Base-by-base conservation (phyloP, 345 rosid species). In the Eucalyptus curtisii region DNA sequence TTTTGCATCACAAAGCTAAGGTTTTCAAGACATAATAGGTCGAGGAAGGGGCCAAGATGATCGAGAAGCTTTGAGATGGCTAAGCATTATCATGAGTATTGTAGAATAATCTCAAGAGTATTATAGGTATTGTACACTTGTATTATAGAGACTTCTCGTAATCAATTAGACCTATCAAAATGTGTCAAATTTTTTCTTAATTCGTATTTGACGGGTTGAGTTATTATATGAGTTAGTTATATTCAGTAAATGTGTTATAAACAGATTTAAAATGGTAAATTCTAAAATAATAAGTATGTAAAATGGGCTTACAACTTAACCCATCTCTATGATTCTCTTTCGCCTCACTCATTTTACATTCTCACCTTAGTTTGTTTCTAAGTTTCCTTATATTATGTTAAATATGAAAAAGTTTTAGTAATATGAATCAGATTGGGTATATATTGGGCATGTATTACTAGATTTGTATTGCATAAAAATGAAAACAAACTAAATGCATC, bases 291-390 rank as follows among this genome's bases (percentile, higher is more conserved):
- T 55, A 55, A 24, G 6, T 20, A 55, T 24, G 13, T 55, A 2
- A 55, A 55, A 55, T 22, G 61, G 30, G 61, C 13, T 55, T 55
- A 55, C 30, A 55, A 55, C 30, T 24, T 24, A 24, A 24, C 30
- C 30, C 61, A 24, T 55, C 30, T 55, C 24, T 55, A 55, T 24
- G 30, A 55, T 55, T 55, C 30, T 55, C 30, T 55, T 30, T 55
- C 6, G 1, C 61, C 13, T 55, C 13, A 55, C 30, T 55, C 6
- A 1, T 22, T 1, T 55, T 55, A 4, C 10, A 24, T 25, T 55
- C 61, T 10, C 61, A 24, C 30, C 61, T 55, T 0, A 10, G 30
- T 12, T 55, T 24, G 61, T 55, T 25, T 55, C 0, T 24, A 13
- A 55, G 6, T 55, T 24, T 24, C 24, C 30, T 55, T 55, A 55